These are phyloP conservation scores for Microcyclosporella mali DNA, from an alignment of 2,329 filamentous ascomycete genomes.

Conservation along the genomic window DNA sequence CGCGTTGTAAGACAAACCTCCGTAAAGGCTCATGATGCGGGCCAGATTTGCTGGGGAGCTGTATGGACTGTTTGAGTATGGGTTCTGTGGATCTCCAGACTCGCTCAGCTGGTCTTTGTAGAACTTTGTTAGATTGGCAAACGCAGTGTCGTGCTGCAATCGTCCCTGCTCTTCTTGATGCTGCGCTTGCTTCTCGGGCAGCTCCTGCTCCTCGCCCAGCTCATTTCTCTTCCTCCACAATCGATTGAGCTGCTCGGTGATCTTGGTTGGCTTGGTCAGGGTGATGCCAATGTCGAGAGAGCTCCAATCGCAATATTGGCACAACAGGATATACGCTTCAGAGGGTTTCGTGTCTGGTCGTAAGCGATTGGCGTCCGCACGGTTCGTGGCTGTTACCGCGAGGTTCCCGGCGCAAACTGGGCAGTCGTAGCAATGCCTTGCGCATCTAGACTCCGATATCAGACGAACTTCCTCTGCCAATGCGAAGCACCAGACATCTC, in stretches of 20 bases:
- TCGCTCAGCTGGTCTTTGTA: slow-evolving; percentile 73
- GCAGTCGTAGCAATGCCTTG: slow-evolving; percentile 91
- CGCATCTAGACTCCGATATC: slow-evolving; percentile 44
- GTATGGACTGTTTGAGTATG: slow-evolving; percentile 51
- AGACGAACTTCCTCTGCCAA: slow-evolving; percentile 3
- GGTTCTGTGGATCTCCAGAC: slow-evolving; percentile 46
- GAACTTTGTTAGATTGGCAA: slow-evolving; percentile 68
- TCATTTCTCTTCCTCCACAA: slow-evolving; percentile 23
- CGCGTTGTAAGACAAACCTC: slow-evolving; percentile 54
- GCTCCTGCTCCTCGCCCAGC: slow-evolving; percentile 36
- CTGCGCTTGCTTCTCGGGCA: slow-evolving; percentile 27
- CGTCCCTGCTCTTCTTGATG: slow-evolving; percentile 27
- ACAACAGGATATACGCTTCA: slow-evolving; percentile 64
- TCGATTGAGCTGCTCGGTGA: slow-evolving; percentile 59
- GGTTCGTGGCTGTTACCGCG: slow-evolving; percentile 64
- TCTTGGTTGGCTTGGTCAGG: slow-evolving; percentile 78
- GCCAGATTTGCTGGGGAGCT: slow-evolving; percentile 74
- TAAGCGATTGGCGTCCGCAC: slow-evolving; percentile 26
- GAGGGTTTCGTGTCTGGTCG: neutral
- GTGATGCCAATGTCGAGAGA: slow-evolving; percentile 83
- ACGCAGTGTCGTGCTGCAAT: slow-evolving; percentile 63
- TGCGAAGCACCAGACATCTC: slow-evolving; percentile 11
- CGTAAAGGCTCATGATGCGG: slow-evolving; percentile 88
- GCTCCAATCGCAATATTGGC: slow-evolving; percentile 89
- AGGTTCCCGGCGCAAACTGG: slow-evolving; percentile 80